These are phyloP conservation scores for Silene vulgaris DNA, from an alignment of 179 eudicot genomes.

Conservation along the genomic window DNA sequence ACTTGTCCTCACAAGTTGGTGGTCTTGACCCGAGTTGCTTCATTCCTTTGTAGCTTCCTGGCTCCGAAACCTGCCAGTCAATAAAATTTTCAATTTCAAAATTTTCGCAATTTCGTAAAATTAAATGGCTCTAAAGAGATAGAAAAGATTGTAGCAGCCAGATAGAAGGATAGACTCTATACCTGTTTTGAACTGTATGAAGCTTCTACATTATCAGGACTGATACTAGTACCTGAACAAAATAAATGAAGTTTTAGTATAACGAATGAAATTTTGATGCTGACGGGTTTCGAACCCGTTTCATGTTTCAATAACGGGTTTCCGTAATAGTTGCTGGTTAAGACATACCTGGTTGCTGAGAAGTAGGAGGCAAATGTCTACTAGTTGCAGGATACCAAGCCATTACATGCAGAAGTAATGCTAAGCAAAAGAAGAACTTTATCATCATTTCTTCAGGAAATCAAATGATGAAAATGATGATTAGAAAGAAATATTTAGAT, in stretches of 20 bases:
- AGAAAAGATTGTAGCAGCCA: background rate
- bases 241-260: constrained; percentile 1
- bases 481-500: constrained; percentile 17
- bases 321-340: background rate
- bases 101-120: background rate
- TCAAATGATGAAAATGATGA: constrained; percentile 33
- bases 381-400: constrained; percentile 47
- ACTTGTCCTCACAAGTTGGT: constrained; percentile 72
- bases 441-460: constrained; percentile 33
- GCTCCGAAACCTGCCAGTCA: constrained; percentile 1
- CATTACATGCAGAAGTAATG: constrained; percentile 40
- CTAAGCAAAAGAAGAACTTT: constrained; percentile 26
- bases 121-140: background rate
- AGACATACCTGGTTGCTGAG: constrained; percentile 24
- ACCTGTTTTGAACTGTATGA: constrained; percentile 33
- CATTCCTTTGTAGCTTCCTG: constrained; percentile 29
- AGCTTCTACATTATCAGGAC: constrained; percentile 24
- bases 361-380: constrained; percentile 37
- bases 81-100: background rate
- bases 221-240: constrained; percentile 29
- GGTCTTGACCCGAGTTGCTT: constrained; percentile 66
- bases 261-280: background rate
- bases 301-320: background rate
- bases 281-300: background rate
- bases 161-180: constrained; percentile 2